These are phyloP conservation scores for Atkinsonella texensis DNA, from an alignment of 2,329 filamentous ascomycete genomes.

Conservation along the genomic window DNA sequence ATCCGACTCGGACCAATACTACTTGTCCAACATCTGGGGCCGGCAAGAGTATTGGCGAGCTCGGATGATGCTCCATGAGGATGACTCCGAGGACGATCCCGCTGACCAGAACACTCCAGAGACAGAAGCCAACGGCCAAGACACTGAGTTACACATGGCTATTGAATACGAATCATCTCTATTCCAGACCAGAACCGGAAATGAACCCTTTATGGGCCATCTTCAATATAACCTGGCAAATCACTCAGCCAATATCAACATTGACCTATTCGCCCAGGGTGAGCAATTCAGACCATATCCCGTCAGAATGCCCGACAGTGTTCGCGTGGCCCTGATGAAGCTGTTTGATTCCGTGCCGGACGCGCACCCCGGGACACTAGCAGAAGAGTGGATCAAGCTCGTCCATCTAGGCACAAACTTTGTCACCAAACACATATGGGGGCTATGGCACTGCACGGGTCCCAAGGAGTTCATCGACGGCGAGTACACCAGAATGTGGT, in stretches of 20 bases:
- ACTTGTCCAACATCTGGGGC: conserved; percentile 29
- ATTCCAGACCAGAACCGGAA: conserved; percentile 27
- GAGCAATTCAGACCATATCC: conserved; percentile 17
- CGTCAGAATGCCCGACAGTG: conserved; percentile 21
- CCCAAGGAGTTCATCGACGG: conserved; percentile 19
- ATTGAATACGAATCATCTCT: conserved; percentile 29
- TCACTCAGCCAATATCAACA: conserved; percentile 12
- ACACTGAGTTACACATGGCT: conserved; percentile 22
- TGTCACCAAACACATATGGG: conserved; percentile 23
- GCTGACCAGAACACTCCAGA: conserved; percentile 13
- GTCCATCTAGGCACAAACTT: conserved; percentile 24
- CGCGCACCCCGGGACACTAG: conserved; percentile 14
- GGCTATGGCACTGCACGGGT: conserved; percentile 27
- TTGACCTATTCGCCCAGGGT: conserved; percentile 15
- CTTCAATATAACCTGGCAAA: conserved; percentile 18
- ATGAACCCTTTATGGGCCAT: conserved; percentile 22
- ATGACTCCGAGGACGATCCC: conserved; percentile 8
- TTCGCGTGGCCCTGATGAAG: conserved; percentile 16
- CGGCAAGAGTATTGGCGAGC: conserved; percentile 29
- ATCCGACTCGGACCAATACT: conserved; percentile 33
- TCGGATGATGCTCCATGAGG: conserved; percentile 14
- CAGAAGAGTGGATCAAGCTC: conserved; percentile 20
- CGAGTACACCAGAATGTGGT: conserved; percentile 27
- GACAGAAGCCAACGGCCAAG: conserved; percentile 9
- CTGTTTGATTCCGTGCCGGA: conserved; percentile 20